Evolutionary conservation across 768 basidiomycete species (phyloP).

Genomic region (Terana coerulea): DNA sequence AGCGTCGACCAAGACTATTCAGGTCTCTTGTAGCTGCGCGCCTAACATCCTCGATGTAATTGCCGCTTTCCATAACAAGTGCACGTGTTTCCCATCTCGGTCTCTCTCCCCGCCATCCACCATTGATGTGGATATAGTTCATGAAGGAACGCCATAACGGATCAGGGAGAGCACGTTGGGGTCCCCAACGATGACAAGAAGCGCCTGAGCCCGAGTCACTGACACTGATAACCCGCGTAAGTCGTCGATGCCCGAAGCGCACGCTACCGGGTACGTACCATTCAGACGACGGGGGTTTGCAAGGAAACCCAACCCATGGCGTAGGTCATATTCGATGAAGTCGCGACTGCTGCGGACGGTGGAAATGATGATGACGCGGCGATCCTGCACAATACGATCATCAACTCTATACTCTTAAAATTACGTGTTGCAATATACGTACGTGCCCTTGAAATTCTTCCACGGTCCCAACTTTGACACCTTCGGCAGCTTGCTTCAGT

Average conservation of each 20-base stretch:
- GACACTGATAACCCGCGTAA: slow-evolving; percentile 39
- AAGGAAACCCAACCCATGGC: slow-evolving; percentile 32
- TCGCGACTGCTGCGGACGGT: slow-evolving; percentile 32
- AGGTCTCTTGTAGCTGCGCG: too few species aligned
- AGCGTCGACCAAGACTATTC: too few species aligned
- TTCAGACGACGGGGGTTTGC: slow-evolving; percentile 35
- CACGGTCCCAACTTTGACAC: slow-evolving; percentile 33
- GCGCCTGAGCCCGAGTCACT: slow-evolving; percentile 56
- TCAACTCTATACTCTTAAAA: neutral
- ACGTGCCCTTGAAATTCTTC: slow-evolving; percentile 43
- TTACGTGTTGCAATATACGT: too few species aligned
- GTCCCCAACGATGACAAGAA: slow-evolving; percentile 59
- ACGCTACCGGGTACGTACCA: slow-evolving; percentile 22
- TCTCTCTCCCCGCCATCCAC: slow-evolving; percentile 51
- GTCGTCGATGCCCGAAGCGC: neutral
- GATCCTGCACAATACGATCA: slow-evolving; percentile 25
- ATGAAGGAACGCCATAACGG: slow-evolving; percentile 61
- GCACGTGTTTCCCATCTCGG: slow-evolving; percentile 54
- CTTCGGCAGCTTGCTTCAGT: slow-evolving; percentile 17
- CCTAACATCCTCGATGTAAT: too few species aligned
- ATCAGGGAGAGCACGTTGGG: slow-evolving; percentile 56
- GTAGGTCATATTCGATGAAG: slow-evolving; percentile 23
- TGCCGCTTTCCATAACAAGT: too few species aligned
- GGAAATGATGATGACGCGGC: slow-evolving; percentile 34
- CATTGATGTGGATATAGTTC: slow-evolving; percentile 49